Percentiles rank a stretch among this genome's conserved stretches.
These are phyloP conservation scores for Puccinia novopanici DNA, from an alignment of 1,284 basidiomycete genomes.

Conservation along the genomic window DNA sequence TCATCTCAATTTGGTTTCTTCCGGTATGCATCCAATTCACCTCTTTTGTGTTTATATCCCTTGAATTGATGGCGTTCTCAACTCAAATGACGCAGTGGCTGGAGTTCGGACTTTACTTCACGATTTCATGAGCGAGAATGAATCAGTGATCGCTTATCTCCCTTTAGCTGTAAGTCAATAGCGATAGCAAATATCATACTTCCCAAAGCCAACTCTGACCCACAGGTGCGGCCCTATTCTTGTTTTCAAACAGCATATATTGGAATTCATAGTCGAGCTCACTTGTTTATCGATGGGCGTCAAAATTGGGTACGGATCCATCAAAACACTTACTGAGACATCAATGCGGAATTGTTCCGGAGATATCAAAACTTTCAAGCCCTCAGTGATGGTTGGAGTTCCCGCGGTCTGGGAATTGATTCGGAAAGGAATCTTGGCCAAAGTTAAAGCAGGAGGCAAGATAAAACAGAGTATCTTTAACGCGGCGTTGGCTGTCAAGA, in stretches of 20 bases:
- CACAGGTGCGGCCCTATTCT: neutral
- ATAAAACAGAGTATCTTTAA: constrained; percentile 75
- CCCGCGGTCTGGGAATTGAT: constrained; percentile 72
- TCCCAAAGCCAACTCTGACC: neutral
- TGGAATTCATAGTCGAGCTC: constrained; percentile 51
- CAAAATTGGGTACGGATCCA: constrained; percentile 81
- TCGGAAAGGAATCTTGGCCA: constrained; percentile 84
- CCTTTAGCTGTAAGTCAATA: constrained; percentile 53
- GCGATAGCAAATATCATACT: neutral
- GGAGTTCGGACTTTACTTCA: constrained; percentile 75
- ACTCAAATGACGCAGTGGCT: constrained; percentile 63
- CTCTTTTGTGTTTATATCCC: neutral
- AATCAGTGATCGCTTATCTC: constrained; percentile 61
- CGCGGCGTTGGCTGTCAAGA: constrained; percentile 71
- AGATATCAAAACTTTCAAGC: constrained; percentile 79
- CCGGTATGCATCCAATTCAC: constrained; percentile 56
- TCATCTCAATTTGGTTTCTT: constrained; percentile 82
- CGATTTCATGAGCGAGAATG: constrained; percentile 70
- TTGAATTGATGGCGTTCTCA: constrained; percentile 1
- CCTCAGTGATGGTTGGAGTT: constrained; percentile 84
- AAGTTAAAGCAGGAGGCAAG: constrained; percentile 68
- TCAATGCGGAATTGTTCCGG: constrained; percentile 86
- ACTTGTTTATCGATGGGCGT: constrained; percentile 65
- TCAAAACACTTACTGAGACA: constrained; percentile 93
- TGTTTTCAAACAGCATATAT: constrained; percentile 30